phyloP scores from a whole-genome alignment of 768 basidiomycete genomes.

The Cantharellus anzutake region DNA sequence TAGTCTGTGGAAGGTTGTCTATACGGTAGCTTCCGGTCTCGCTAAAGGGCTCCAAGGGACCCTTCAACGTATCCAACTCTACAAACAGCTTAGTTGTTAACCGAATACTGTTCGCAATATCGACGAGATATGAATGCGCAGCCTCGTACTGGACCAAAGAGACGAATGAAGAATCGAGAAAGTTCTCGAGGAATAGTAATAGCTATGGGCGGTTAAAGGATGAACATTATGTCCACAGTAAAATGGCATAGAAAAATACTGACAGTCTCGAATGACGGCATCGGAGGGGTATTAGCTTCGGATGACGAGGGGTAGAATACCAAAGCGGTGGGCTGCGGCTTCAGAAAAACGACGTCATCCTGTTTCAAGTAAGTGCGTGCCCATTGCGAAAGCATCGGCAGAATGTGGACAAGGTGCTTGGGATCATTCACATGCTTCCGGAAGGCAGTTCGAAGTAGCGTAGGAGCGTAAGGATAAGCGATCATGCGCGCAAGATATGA shows the following conservation, averaged over 20 bases:
- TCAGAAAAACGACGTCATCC: not conserved
- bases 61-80: constrained; percentile 35
- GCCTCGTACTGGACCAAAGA: constrained; percentile 43
- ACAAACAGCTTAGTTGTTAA: constrained; percentile 35
- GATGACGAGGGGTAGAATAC: not conserved
- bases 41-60: constrained; percentile 39
- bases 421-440: constrained; percentile 30
- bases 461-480: constrained; percentile 23
- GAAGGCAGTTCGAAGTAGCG: constrained; percentile 30
- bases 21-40: too few relatives aligned
- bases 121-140: constrained; percentile 32
- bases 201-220: not conserved
- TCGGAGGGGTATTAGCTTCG: not conserved
- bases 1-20: too few relatives aligned
- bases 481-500: constrained; percentile 23
- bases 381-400: constrained; percentile 34
- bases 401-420: constrained; percentile 27
- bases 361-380: not conserved
- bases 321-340: not conserved
- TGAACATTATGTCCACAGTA: too few relatives aligned
- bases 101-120: constrained; percentile 31
- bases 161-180: constrained; percentile 58
- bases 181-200: constrained; percentile 32
- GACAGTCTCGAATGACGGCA: not conserved
- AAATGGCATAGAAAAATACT: not conserved